These are phyloP conservation scores for Vanrija sp. DNA, from an alignment of 1,284 basidiomycete genomes.

Conservation along the genomic window DNA sequence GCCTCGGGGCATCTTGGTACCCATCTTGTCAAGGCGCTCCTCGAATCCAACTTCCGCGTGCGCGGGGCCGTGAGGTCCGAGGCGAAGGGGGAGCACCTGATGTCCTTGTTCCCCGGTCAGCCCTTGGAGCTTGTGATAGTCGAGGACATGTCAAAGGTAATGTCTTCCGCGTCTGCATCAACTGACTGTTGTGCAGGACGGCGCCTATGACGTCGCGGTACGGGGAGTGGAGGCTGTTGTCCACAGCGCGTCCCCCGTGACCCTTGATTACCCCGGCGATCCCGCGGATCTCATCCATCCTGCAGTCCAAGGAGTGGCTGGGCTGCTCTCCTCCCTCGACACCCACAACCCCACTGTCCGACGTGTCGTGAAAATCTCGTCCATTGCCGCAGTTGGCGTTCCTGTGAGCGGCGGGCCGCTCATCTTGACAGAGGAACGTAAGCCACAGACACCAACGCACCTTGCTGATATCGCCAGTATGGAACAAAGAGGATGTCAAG, in stretches of 20 bases:
- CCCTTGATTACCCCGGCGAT: background rate
- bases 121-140: constrained; percentile 8
- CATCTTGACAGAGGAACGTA: background rate
- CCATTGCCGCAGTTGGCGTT: background rate
- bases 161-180: background rate
- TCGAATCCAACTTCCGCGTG: background rate
- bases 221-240: background rate
- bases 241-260: background rate
- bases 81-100: constrained; percentile 2
- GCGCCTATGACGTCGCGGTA: background rate
- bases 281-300: background rate
- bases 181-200: background rate
- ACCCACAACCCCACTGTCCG: background rate
- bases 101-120: constrained; percentile 48
- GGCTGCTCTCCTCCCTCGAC: too few relatives aligned
- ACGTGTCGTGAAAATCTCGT: background rate
- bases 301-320: background rate
- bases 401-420: background rate
- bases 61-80: background rate
- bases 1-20: background rate
- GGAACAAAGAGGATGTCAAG: background rate
- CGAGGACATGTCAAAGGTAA: background rate
- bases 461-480: background rate
- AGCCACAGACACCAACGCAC: background rate
- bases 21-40: constrained; percentile 15